phyloP scores from a whole-genome alignment of 1,139 yeast genomes.

The Blastobotrys aristatus region DNA sequence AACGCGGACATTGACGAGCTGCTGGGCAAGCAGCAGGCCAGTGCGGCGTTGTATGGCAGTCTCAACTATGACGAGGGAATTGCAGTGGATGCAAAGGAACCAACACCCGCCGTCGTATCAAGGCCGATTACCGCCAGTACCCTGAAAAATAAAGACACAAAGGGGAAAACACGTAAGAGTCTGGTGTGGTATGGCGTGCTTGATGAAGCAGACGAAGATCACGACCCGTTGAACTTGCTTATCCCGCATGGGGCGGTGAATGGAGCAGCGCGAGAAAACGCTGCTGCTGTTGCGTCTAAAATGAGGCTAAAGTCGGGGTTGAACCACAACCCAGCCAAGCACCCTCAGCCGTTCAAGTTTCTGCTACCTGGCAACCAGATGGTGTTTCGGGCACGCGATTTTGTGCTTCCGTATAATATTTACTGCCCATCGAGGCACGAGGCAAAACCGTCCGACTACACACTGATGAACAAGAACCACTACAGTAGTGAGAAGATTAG shows the following conservation, averaged over 20 bases:
- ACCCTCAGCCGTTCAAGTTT: slow-evolving; percentile 10
- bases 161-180: no score
- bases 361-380: slow-evolving; percentile 25
- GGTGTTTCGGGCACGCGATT: slow-evolving; percentile 21
- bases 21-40: not conserved
- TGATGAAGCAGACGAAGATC: no score
- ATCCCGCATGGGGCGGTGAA: not conserved
- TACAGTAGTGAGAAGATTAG: slow-evolving; percentile 11
- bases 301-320: slow-evolving; percentile 6
- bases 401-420: slow-evolving; percentile 34
- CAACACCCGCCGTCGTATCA: not conserved
- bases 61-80: not conserved
- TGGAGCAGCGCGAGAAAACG: no score
- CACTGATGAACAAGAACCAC: slow-evolving; percentile 27
- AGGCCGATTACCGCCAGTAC: not conserved
- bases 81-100: not conserved
- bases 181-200: no score
- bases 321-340: not conserved
- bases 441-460: slow-evolving; percentile 31
- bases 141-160: no score
- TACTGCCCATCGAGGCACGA: slow-evolving; percentile 33
- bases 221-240: no score
- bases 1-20: not conserved
- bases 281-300: not conserved
- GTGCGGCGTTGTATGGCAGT: slow-evolving; percentile 2